Conservation (phyloP, 2,329 filamentous ascomycete species). For the Talaromyces sp. region DNA sequence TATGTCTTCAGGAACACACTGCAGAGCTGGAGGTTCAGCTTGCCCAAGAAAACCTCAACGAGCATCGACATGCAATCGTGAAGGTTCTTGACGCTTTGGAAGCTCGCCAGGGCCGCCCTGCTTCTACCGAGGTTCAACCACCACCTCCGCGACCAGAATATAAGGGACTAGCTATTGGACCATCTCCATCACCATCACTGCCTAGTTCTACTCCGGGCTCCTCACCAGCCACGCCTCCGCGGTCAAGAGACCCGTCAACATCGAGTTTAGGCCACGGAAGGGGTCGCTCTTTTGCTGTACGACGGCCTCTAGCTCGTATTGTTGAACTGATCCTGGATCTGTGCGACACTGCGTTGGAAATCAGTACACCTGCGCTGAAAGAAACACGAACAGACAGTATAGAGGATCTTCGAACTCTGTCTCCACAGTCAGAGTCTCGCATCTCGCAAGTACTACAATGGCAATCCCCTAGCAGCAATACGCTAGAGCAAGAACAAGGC, state of each 20-base stretch:
- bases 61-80: constrained; percentile 92
- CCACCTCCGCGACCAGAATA: constrained; percentile 69
- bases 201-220: constrained; percentile 68
- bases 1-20: constrained; percentile 91
- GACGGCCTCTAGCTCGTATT: constrained; percentile 84
- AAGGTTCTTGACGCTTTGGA: constrained; percentile 92
- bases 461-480: constrained; percentile 90
- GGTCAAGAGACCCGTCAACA: constrained; percentile 65
- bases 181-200: constrained; percentile 63
- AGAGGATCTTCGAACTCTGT: constrained; percentile 85
- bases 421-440: constrained; percentile 90
- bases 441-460: constrained; percentile 94
- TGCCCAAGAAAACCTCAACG: constrained; percentile 84
- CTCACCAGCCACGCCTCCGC: constrained; percentile 61
- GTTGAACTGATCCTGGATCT: constrained; percentile 92
- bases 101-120: constrained; percentile 50
- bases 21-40: constrained; percentile 98
- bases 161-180: constrained; percentile 81
- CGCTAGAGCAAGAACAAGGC: constrained; percentile 88
- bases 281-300: constrained; percentile 83
- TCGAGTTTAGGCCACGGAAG: constrained; percentile 73
- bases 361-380: constrained; percentile 90
- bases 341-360: constrained; percentile 92
- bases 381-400: constrained; percentile 63
- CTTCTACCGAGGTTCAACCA: constrained; percentile 36